These are phyloP conservation scores for Malus hybrid DNA, from an alignment of 331 rosid genomes.

Conservation along the genomic window DNA sequence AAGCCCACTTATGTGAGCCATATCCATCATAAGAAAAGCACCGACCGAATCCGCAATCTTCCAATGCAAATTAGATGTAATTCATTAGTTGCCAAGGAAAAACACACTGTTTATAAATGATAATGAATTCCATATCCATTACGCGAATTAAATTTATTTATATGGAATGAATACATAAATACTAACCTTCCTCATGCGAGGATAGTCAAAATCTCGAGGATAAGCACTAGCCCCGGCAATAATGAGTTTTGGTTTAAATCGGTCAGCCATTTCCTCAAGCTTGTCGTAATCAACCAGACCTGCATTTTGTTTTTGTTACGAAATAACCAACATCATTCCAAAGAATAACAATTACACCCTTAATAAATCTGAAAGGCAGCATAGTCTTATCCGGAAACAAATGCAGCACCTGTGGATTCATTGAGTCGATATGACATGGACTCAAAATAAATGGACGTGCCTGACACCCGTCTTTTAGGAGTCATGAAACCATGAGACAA, in stretches of 20 bases:
- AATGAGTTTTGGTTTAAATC: conserved; percentile 82
- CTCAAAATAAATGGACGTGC: conserved; percentile 88
- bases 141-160: background rate
- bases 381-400: background rate
- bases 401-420: conserved; percentile 60
- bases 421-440: conserved; percentile 96
- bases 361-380: background rate
- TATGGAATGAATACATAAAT: conserved; percentile 2
- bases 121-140: conserved; percentile 1
- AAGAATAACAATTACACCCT: background rate
- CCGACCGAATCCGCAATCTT: conserved; percentile 90
- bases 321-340: background rate
- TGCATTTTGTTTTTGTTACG: background rate
- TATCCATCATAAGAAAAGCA: conserved; percentile 98
- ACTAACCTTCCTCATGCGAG: conserved; percentile 76
- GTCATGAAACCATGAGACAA: conserved; percentile 75
- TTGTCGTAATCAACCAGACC: conserved; percentile 89
- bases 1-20: conserved; percentile 99
- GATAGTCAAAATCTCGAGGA: conserved; percentile 93
- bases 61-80: conserved; percentile 16
- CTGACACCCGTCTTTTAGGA: conserved; percentile 86
- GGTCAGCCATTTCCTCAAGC: conserved; percentile 80
- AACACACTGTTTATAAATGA: background rate
- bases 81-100: conserved; percentile 10
- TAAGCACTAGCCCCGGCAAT: conserved; percentile 98